These are phyloP conservation scores for Stereum hirsutum DNA, from an alignment of 1,284 basidiomycete genomes.

Conservation along the genomic window DNA sequence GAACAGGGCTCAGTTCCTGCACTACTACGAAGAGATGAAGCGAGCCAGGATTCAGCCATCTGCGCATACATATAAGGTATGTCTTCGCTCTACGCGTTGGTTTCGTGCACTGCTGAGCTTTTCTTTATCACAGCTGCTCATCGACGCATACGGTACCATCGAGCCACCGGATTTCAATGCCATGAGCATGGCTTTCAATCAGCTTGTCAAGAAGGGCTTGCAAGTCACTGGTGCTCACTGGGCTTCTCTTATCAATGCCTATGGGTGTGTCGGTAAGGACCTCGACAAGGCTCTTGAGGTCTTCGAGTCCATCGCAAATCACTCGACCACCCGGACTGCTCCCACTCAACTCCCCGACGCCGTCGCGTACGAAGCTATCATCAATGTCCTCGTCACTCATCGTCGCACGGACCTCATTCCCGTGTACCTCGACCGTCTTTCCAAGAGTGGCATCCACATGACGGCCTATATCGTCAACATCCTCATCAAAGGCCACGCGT, in stretches of 20 bases:
- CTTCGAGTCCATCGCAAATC: conserved; percentile 69
- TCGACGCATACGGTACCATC: conserved; percentile 86
- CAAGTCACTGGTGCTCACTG: conserved; percentile 81
- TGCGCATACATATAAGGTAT: conserved; percentile 89
- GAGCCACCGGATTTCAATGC: conserved; percentile 73
- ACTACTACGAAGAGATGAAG: conserved; percentile 71
- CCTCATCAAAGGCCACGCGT: conserved; percentile 84
- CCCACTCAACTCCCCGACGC: conserved; percentile 57
- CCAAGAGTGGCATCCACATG: conserved; percentile 62
- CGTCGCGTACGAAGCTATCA: conserved; percentile 84
- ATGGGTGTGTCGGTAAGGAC: conserved; percentile 77
- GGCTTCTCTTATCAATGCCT: conserved; percentile 87
- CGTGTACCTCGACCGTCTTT: conserved; percentile 59
- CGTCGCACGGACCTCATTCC: conserved; percentile 77
- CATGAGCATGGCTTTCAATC: conserved; percentile 70
- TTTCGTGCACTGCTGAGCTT: conserved; percentile 10
- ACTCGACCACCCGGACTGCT: conserved; percentile 31
- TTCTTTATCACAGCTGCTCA: conserved; percentile 52
- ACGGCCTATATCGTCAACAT: conserved; percentile 96
- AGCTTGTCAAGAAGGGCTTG: conserved; percentile 48
- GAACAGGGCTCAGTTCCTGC: conserved; percentile 67
- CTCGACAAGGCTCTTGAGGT: conserved; percentile 68
- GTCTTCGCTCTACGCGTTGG: conserved; percentile 10
- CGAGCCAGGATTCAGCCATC: conserved; percentile 63
- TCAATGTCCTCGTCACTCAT: conserved; percentile 81